Conservation (phyloP, 768 basidiomycete species). For the Leccinum imitatum region DNA sequence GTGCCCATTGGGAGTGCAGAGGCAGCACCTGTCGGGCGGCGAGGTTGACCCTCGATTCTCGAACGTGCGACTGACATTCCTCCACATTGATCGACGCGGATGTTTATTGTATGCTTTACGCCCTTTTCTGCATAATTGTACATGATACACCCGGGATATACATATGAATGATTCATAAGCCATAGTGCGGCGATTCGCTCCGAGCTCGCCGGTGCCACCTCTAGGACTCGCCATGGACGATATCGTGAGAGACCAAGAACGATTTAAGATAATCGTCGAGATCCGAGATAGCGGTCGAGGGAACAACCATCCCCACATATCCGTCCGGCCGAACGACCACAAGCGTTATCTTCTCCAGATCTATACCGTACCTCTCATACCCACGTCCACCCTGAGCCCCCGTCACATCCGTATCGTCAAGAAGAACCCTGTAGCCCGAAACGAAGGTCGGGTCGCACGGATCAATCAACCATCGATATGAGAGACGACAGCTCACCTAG, state of each 20-base stretch:
- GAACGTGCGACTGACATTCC: not conserved
- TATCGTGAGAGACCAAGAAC: constrained; percentile 38
- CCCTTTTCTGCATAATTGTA: constrained; percentile 18
- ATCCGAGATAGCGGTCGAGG: constrained; percentile 27
- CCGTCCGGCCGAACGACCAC: constrained; percentile 44
- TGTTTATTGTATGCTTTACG: constrained; percentile 16
- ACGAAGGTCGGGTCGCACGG: not conserved
- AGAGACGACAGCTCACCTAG: constrained; percentile 32
- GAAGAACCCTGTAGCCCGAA: constrained; percentile 30
- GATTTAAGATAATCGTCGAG: constrained; percentile 49
- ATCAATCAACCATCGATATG: not conserved
- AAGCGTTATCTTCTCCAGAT: constrained; percentile 27
- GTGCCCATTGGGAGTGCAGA: constrained; percentile 69
- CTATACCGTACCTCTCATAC: constrained; percentile 38
- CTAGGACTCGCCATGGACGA: not conserved
- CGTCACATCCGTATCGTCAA: constrained; percentile 37
- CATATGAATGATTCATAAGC: not conserved
- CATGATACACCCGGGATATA: constrained; percentile 18
- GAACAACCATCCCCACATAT: constrained; percentile 38
- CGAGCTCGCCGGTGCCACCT: not conserved
- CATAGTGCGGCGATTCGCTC: not conserved
- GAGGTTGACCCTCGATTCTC: constrained; percentile 32
- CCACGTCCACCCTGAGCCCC: constrained; percentile 31
- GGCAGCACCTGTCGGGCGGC: constrained; percentile 51
- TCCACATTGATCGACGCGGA: constrained; percentile 4